These are phyloP conservation scores for Ogataea kodamae DNA, from an alignment of 805 yeast genomes.

Conservation along the genomic window DNA sequence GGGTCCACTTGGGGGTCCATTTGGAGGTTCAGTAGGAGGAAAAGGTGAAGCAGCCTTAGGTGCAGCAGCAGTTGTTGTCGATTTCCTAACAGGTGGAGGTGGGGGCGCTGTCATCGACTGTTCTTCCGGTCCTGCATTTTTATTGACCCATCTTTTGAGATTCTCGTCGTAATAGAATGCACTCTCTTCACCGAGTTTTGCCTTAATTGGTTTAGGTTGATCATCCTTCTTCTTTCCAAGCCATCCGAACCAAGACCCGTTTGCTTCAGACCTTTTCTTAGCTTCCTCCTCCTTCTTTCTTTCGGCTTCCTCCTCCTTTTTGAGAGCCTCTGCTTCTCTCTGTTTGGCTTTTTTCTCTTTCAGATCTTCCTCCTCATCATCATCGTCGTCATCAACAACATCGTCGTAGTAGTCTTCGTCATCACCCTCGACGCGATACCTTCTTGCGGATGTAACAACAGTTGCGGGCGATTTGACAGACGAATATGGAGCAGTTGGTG, in stretches of 20 bases:
- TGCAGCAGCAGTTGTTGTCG: conserved; percentile 4
- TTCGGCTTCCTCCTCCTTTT: conserved; percentile 17
- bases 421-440: conserved; percentile 28
- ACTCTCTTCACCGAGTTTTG: conserved; percentile 79
- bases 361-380: conserved; percentile 39
- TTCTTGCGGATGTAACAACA: conserved; percentile 25
- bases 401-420: conserved; percentile 32
- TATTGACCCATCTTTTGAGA: conserved; percentile 82
- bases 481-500: conserved; percentile 21
- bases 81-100: conserved; percentile 55
- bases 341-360: conserved; percentile 14
- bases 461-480: conserved; percentile 23
- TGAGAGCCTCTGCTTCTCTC: conserved; percentile 14
- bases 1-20: conserved; percentile 2
- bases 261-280: neutral
- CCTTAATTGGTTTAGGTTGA: conserved; percentile 67
- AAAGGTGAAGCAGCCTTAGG: conserved; percentile 5
- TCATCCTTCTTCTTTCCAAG: conserved; percentile 50
- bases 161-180: conserved; percentile 78
- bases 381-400: conserved; percentile 34
- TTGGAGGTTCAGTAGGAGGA: conserved; percentile 8
- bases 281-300: conserved; percentile 24
- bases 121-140: conserved; percentile 62
- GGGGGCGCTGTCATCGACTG: conserved; percentile 51
- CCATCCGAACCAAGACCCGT: conserved; percentile 57